Conservation (phyloP, 305 asterid species). For the Nicotiana rustica region DNA sequence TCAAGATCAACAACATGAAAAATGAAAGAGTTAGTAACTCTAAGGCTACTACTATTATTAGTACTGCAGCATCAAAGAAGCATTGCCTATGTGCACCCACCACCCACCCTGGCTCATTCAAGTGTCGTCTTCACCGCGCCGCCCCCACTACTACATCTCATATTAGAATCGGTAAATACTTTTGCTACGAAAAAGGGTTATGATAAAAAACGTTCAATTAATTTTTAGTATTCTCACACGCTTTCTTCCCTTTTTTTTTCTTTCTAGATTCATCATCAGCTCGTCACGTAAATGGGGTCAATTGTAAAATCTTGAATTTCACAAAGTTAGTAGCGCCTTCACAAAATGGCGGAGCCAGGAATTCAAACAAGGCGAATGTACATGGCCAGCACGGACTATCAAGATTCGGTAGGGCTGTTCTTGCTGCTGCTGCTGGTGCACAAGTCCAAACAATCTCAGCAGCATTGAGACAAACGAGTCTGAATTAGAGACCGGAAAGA, state of each 20-base stretch:
- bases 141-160: background rate
- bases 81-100: constrained; percentile 38
- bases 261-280: background rate
- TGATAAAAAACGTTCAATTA: background rate
- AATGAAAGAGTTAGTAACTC: constrained; percentile 22
- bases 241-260: too few species aligned
- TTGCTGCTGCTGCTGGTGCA: constrained; percentile 30
- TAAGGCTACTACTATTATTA: background rate
- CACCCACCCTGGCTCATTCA: constrained; percentile 42
- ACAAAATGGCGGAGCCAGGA: background rate
- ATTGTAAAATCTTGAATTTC: background rate
- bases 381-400: constrained; percentile 22
- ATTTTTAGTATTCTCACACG: background rate
- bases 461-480: constrained; percentile 26
- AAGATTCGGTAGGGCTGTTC: constrained; percentile 32
- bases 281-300: background rate
- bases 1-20: background rate
- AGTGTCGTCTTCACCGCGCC: constrained; percentile 39
- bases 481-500: background rate
- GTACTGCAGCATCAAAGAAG: constrained; percentile 20
- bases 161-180: background rate
- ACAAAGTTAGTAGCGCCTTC: background rate
- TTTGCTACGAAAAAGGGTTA: background rate
- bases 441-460: constrained; percentile 30
- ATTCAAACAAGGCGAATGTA: constrained; percentile 14